Evolutionary conservation across 164 flowering plant species (phyloP), one percentile per base, ranked within the genome.

Genomic region (Kalanchoe fedtschenkoi): DNA sequence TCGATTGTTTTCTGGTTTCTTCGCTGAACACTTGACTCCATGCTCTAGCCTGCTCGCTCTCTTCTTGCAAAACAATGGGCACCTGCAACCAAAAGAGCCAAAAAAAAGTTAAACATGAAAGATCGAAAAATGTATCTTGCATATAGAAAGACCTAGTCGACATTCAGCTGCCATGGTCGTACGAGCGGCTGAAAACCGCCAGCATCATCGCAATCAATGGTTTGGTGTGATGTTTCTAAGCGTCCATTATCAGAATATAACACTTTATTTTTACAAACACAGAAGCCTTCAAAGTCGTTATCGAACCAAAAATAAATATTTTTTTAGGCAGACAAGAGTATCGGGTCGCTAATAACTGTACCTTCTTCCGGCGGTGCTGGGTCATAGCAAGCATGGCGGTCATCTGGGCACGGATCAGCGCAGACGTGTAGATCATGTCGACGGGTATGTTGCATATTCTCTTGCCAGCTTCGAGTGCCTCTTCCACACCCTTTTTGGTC

Each of bases 331-430:
- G 29, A 13, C 24, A 13, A 9, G 14, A n/a, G n/a, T 10, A 33
- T 28, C 35, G 9, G 17, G n/a, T 42, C 1, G 30, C 28, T n/a
- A 33, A 43, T 24, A 28, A 44, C 11, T 51, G 3, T 69, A 91
- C 99, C 97, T 91, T 95, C 77, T 67, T 87, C 60, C 86, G 89
- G 4, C 97, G 91, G 70, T 95, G 99, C 72, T 90, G 93, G 51
- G 95, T 95, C 97, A 95, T 95, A 66, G 99, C 96, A 77, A 90
- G 95, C 99, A 95, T 95, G 37, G 97, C 97, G 51, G 99, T 95
- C 97, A 95, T 95, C 76, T 95, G 95, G 1, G 97, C 93, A 65
- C 99, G 99, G 65, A 95, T 88, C 46, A 95, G 68, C 6, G 91
- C 77, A 53, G 99, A 95, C 16, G 99, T 95, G 65, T 71, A 91